A percentile compares a stretch with the other conserved stretches of the same genome.
These are phyloP conservation scores for Acanthamoeba divionensis DNA, from an alignment of 208 protist species.

Conservation along the genomic window DNA sequence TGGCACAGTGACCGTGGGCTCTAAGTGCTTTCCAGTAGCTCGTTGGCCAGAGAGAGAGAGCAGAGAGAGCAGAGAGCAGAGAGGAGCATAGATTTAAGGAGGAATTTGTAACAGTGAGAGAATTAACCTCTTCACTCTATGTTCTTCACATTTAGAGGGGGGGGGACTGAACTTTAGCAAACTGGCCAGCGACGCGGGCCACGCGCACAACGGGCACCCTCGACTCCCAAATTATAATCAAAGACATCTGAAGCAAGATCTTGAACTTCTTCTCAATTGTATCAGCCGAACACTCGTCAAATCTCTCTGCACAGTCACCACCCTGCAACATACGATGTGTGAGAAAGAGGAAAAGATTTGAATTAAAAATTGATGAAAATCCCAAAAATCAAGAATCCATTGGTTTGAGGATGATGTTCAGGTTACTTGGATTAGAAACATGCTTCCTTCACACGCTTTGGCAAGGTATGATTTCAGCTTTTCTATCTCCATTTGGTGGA, in stretches of 20 bases:
- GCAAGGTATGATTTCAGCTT: conserved; percentile 57
- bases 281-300: conserved; percentile 68
- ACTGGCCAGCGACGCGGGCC: conserved; percentile 72
- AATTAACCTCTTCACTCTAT: not conserved
- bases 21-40: too few relatives aligned
- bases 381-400: not conserved
- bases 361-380: not conserved
- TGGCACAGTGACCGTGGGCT: too few relatives aligned
- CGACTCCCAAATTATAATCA: conserved; percentile 64
- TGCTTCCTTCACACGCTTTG: conserved; percentile 58
- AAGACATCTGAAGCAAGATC: conserved; percentile 77
- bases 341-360: not conserved
- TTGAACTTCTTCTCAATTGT: conserved; percentile 75
- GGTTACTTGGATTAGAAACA: conserved; percentile 74
- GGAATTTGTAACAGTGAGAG: not conserved
- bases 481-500: conserved; percentile 66
- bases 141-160: conserved; percentile 26
- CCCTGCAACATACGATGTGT: conserved; percentile 42
- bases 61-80: too few relatives aligned
- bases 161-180: conserved; percentile 55
- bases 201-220: conserved; percentile 2
- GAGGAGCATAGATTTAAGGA: too few relatives aligned
- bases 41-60: too few relatives aligned
- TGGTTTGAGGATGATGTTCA: too few relatives aligned
- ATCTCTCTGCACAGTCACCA: conserved; percentile 79